Evolutionary conservation across 148 eudicot species (phyloP).

Genomic region (Silene conica): DNA sequence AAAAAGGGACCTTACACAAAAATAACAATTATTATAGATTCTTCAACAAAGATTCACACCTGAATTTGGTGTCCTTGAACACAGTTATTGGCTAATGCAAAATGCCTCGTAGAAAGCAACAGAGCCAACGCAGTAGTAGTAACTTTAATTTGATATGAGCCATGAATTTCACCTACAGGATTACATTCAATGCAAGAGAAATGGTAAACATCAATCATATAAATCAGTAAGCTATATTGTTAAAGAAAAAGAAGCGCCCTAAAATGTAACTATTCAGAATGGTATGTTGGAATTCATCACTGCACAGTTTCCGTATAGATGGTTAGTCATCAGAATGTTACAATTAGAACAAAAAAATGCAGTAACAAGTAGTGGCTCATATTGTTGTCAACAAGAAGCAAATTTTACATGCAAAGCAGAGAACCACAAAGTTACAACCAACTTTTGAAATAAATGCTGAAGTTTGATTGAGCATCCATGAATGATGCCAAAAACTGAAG

Average conservation of each 20-base stretch:
- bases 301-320: not conserved
- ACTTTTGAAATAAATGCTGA: not conserved
- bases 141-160: slow-evolving; percentile 90
- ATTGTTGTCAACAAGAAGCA: not conserved
- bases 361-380: not conserved
- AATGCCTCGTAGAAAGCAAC: slow-evolving; percentile 74
- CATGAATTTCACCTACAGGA: slow-evolving; percentile 81
- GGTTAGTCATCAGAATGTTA: not conserved
- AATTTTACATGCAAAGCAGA: not conserved
- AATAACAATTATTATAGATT: not conserved
- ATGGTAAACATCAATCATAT: not conserved
- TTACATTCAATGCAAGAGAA: not conserved
- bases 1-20: not conserved
- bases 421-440: not conserved
- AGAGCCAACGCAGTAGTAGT: slow-evolving; percentile 91
- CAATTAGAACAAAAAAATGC: not conserved
- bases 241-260: not conserved
- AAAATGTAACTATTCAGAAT: not conserved
- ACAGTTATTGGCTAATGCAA: slow-evolving; percentile 55
- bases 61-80: slow-evolving; percentile 79
- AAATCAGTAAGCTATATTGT: not conserved
- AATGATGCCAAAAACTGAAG: not conserved
- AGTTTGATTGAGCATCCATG: slow-evolving; percentile 1
- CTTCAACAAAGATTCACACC: slow-evolving; percentile 38
- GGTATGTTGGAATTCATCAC: not conserved